phyloP scores from a whole-genome alignment of 73 alveolate genomes.

The Effrenium voratum region DNA sequence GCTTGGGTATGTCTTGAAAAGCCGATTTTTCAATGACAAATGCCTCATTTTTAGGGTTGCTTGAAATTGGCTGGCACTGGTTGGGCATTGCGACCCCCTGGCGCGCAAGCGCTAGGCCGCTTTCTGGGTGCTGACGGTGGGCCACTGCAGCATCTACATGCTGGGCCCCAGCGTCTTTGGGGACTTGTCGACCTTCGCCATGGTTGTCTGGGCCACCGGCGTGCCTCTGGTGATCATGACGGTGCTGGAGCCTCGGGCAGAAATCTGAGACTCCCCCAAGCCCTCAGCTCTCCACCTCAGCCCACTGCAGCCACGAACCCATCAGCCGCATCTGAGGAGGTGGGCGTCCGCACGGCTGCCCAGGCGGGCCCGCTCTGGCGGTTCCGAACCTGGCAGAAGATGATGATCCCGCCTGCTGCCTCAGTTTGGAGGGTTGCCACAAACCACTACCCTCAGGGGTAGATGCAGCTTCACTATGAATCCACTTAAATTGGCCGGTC shows the following conservation, averaged over 20 bases:
- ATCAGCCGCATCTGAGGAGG: background rate
- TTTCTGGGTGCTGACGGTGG: conserved; percentile 76
- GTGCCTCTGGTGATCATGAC: conserved; percentile 85
- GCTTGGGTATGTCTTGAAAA: too few species aligned
- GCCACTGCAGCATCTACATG: conserved; percentile 65
- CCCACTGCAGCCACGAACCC: background rate
- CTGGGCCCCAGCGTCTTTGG: conserved; percentile 25
- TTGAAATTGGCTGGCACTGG: too few species aligned
- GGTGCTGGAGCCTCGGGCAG: conserved; percentile 49
- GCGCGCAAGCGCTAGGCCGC: too few species aligned
- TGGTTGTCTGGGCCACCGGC: conserved; percentile 50
- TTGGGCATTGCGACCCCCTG: too few species aligned
- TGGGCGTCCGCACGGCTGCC: background rate
- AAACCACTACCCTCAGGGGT: too few species aligned
- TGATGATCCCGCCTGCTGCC: conserved; percentile 15
- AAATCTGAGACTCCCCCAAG: background rate
- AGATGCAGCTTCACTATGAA: too few species aligned
- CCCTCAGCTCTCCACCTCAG: background rate
- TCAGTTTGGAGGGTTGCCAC: too few species aligned
- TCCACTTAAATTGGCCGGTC: too few species aligned
- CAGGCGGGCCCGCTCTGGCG: conserved; percentile 18
- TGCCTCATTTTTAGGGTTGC: too few species aligned
- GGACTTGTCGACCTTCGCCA: conserved; percentile 18
- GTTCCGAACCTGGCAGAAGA: conserved; percentile 17
- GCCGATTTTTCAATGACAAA: too few species aligned